Evolutionary conservation across 2,329 filamentous ascomycete species (phyloP).

Genomic region (Didymella arachidicola): DNA sequence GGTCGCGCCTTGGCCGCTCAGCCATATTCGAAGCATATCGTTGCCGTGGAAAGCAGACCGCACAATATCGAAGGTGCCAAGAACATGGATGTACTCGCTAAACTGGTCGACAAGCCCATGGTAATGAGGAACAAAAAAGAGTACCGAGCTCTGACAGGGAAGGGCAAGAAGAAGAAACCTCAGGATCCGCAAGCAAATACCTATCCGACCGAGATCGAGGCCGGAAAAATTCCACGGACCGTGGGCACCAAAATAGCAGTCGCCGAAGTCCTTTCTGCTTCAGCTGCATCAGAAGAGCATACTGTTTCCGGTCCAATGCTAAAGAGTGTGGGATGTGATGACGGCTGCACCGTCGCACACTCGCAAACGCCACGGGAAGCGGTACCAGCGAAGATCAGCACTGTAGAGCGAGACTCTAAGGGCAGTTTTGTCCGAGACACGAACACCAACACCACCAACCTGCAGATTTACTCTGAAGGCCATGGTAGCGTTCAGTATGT

Average conservation of each 20-base stretch:
- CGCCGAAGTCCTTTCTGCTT: background rate
- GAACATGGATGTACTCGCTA: slow-evolving; percentile 82
- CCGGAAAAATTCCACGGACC: background rate
- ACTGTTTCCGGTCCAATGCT: background rate
- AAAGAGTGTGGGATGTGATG: slow-evolving; percentile 19
- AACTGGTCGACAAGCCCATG: slow-evolving; percentile 74
- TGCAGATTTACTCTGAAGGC: slow-evolving; percentile 62
- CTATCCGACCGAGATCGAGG: background rate
- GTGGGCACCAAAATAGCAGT: background rate
- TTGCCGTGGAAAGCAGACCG: slow-evolving; percentile 88
- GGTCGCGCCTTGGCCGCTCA: slow-evolving; percentile 84
- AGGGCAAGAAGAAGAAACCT: slow-evolving; percentile 53
- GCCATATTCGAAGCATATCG: slow-evolving; percentile 84
- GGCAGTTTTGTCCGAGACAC: slow-evolving; percentile 11
- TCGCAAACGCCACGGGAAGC: background rate
- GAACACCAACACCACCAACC: slow-evolving; percentile 40
- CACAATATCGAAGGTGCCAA: slow-evolving; percentile 87
- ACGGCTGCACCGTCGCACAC: slow-evolving; percentile 23
- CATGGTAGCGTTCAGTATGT: slow-evolving; percentile 80
- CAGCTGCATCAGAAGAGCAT: background rate
- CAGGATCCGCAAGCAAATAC: slow-evolving; percentile 8
- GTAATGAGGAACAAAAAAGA: slow-evolving; percentile 85
- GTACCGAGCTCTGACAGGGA: slow-evolving; percentile 60
- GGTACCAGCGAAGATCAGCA: background rate
- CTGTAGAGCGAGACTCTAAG: slow-evolving; percentile 13